These are phyloP conservation scores for Lagenidium giganteum DNA, from an alignment of 352 stramenopile species.

Conservation along the genomic window DNA sequence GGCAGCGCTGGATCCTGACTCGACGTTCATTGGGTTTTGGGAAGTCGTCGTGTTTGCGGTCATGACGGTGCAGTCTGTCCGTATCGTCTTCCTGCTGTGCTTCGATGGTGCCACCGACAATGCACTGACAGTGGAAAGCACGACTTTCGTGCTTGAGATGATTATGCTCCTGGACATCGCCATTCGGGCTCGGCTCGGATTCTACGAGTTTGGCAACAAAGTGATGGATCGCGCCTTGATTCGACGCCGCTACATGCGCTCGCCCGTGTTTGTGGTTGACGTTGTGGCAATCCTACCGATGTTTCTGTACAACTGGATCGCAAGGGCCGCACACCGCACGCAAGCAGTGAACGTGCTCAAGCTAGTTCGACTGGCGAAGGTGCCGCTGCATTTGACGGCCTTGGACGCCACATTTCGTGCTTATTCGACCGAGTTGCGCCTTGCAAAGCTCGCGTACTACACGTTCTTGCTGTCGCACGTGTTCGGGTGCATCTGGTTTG, in stretches of 20 bases:
- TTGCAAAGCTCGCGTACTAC: conserved; percentile 14
- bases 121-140: too few species aligned
- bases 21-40: conserved; percentile 20
- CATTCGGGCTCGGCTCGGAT: conserved; percentile 1
- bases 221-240: conserved; percentile 2
- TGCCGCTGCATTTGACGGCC: conserved; percentile 6
- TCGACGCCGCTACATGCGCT: neutral
- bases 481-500: conserved; percentile 12
- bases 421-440: conserved; percentile 9
- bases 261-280: conserved; percentile 1
- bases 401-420: conserved; percentile 8
- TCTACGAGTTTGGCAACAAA: conserved; percentile 5
- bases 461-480: conserved; percentile 11
- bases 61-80: conserved; percentile 38
- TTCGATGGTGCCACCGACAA: conserved; percentile 27
- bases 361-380: conserved; percentile 6
- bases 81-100: conserved; percentile 32
- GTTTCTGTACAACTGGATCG: too few species aligned
- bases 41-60: conserved; percentile 36
- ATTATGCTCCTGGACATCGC: conserved; percentile 1
- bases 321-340: neutral
- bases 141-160: too few species aligned
- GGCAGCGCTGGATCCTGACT: conserved; percentile 27
- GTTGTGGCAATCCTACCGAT: neutral
- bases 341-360: conserved; percentile 15